Percentiles rank a stretch among this genome's conserved stretches.
These are phyloP conservation scores for Pyropia haitanensis DNA, from an alignment of 23 red algal genomes.

Conservation along the genomic window DNA sequence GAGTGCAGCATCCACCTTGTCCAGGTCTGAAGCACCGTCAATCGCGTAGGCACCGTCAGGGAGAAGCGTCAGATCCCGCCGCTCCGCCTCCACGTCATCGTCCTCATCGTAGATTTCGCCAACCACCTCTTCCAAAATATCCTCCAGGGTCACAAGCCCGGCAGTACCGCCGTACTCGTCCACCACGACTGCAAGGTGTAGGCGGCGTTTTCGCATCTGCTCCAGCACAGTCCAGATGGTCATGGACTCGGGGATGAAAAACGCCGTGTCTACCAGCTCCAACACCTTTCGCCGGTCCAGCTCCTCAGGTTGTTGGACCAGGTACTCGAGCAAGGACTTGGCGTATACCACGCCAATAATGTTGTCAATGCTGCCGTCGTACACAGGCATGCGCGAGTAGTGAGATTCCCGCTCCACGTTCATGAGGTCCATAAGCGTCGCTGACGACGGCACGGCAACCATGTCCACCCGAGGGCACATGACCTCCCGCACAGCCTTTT, in stretches of 20 bases:
- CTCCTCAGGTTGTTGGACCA: conserved; percentile 24
- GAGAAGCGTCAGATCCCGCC: conserved; percentile 30
- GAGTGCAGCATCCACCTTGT: conserved; percentile 69
- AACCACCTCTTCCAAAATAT: conserved; percentile 98
- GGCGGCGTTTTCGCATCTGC: conserved; percentile 80
- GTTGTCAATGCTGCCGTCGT: conserved; percentile 63
- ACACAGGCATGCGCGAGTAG: conserved; percentile 92
- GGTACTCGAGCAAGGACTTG: conserved; percentile 74
- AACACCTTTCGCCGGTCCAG: conserved; percentile 40
- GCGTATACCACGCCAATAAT: conserved; percentile 80
- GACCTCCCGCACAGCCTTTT: conserved; percentile 81
- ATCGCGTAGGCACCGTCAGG: conserved; percentile 37
- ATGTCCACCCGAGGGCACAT: conserved; percentile 97
- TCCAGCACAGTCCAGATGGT: conserved; percentile 87
- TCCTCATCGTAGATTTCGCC: conserved; percentile 99
- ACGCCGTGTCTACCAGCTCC: conserved; percentile 77
- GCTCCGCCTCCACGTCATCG: conserved; percentile 78
- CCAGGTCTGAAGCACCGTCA: conserved; percentile 73
- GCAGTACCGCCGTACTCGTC: conserved; percentile 99
- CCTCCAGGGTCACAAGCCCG: conserved; percentile 91
- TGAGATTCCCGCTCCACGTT: conserved; percentile 62
- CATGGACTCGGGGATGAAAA: conserved; percentile 95
- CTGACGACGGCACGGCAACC: conserved; percentile 35
- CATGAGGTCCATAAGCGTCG: conserved; percentile 48
- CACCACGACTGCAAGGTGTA: conserved; percentile 97